Percentiles rank a stretch among this genome's conserved stretches.
phyloP scores from a whole-genome alignment of 306 rosid species.

The Styphnolobium japonicum region DNA sequence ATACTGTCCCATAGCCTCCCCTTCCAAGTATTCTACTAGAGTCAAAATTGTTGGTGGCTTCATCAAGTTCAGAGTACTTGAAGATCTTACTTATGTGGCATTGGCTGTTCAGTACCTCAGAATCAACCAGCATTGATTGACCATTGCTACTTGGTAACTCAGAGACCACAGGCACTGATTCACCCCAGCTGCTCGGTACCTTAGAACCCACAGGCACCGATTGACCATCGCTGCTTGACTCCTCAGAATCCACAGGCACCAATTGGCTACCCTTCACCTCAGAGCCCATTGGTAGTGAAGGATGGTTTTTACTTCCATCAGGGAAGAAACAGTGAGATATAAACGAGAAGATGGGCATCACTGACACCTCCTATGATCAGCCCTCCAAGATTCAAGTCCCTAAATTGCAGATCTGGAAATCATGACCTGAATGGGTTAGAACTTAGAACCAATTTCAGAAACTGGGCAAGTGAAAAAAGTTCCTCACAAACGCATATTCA shows the following conservation, averaged over 20 bases:
- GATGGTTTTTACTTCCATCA: neutral
- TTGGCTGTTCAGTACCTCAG: neutral
- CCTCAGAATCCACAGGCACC: neutral
- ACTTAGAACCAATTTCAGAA: neutral
- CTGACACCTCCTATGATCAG: neutral
- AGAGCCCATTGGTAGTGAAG: neutral
- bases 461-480: neutral
- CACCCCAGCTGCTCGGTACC: neutral
- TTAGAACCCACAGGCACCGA: neutral
- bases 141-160: neutral
- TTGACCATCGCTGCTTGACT: neutral
- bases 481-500: neutral
- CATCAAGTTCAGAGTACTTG: constrained; percentile 32
- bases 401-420: neutral
- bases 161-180: constrained; percentile 14
- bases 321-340: constrained; percentile 22
- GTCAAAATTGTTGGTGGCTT: constrained; percentile 36
- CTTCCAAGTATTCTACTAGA: constrained; percentile 24
- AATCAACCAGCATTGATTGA: constrained; percentile 2
- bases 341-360: constrained; percentile 23
- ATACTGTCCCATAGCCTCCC: constrained; percentile 40
- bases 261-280: neutral
- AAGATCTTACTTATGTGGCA: constrained; percentile 14
- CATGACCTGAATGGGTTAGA: constrained; percentile 8
- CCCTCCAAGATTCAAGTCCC: neutral